phyloP scores from a whole-genome alignment of 345 rosid genomes.

The Streptanthus diversifolius region DNA sequence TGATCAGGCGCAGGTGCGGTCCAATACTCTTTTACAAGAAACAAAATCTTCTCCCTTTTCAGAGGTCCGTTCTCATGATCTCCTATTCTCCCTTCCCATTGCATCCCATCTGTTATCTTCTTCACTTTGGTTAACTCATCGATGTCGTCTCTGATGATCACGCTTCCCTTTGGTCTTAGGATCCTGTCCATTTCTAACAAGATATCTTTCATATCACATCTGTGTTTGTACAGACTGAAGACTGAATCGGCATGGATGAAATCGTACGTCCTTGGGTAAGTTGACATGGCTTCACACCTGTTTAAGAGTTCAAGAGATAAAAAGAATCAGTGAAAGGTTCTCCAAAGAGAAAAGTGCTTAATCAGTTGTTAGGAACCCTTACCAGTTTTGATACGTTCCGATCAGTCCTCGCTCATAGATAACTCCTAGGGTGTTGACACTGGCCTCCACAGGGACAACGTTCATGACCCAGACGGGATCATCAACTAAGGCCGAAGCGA shows the following conservation, averaged over 20 bases:
- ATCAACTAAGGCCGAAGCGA: constrained; percentile 66
- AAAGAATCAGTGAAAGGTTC: not conserved
- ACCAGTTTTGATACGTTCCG: constrained; percentile 93
- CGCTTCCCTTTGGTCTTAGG: constrained; percentile 75
- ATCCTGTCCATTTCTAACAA: constrained; percentile 89
- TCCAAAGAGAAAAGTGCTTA: not conserved
- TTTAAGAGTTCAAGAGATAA: not conserved
- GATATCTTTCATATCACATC: constrained; percentile 75
- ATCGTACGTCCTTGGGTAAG: constrained; percentile 95
- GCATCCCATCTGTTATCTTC: constrained; percentile 58
- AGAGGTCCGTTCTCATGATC: constrained; percentile 83
- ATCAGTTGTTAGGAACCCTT: not conserved
- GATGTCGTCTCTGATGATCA: constrained; percentile 81
- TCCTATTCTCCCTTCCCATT: constrained; percentile 69
- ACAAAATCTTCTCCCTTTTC: constrained; percentile 67
- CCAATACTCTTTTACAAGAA: constrained; percentile 75
- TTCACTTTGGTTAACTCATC: constrained; percentile 60
- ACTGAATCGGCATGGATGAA: constrained; percentile 74
- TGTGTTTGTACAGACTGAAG: constrained; percentile 56
- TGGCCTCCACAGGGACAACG: constrained; percentile 57
- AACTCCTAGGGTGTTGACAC: constrained; percentile 65
- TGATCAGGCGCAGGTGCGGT: constrained; percentile 40
- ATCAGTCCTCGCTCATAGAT: constrained; percentile 80
- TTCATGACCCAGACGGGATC: constrained; percentile 91
- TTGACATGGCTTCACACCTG: constrained; percentile 87